phyloP scores from a whole-genome alignment of 1,284 basidiomycete genomes.

The Trichosporon asahii region DNA sequence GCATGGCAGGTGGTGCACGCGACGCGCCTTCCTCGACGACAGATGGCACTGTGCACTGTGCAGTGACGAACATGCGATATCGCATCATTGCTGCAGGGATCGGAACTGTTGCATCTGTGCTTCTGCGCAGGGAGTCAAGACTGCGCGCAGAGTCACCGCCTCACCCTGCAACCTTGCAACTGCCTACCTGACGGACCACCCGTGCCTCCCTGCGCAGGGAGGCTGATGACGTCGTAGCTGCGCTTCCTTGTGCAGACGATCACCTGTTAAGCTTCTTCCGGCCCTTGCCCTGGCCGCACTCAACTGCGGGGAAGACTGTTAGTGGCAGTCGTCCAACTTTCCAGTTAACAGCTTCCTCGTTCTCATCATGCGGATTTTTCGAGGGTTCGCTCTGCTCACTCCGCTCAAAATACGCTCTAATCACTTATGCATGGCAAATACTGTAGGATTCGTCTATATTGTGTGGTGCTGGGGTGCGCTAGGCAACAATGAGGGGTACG shows the following conservation, averaged over 20 bases:
- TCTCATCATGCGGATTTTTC: not conserved
- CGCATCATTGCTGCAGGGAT: not conserved
- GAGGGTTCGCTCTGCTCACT: too few relatives aligned
- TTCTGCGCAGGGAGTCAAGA: not conserved
- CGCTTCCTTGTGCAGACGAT: not conserved
- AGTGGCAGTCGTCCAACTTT: not conserved
- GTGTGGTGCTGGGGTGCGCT: not conserved
- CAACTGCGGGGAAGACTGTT: not conserved
- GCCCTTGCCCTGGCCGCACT: not conserved
- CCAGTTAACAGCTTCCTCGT: not conserved
- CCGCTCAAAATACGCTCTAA: not conserved
- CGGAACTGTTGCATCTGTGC: not conserved
- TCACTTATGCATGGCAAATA: conserved; percentile 2
- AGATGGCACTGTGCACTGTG: not conserved
- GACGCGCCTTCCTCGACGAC: not conserved
- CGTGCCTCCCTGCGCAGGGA: not conserved
- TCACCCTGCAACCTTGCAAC: not conserved
- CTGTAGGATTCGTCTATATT: not conserved
- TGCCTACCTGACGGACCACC: not conserved
- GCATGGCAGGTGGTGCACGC: too few relatives aligned
- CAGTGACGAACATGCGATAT: not conserved
- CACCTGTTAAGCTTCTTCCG: not conserved
- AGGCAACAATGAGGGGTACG: not conserved
- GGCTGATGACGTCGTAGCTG: not conserved
- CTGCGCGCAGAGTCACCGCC: not conserved